phyloP scores from a whole-genome alignment of 352 stramenopile genomes.

The Phytophthora colocasiae region DNA sequence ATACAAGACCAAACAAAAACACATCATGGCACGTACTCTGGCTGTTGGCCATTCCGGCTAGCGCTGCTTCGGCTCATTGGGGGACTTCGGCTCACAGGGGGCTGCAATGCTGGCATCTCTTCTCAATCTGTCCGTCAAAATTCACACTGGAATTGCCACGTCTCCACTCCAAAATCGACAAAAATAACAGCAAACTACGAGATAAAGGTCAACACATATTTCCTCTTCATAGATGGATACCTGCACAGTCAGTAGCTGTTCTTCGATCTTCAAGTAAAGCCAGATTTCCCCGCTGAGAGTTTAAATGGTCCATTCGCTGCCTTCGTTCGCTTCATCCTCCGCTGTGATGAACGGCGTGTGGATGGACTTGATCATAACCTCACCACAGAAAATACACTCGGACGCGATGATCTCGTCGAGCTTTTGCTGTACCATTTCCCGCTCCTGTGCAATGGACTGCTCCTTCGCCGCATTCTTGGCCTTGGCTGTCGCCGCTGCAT shows the following conservation, averaged over 20 bases:
- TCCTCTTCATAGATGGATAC: conserved; percentile 2
- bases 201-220: conserved; percentile 38
- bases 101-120: conserved; percentile 9
- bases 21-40: conserved; percentile 15
- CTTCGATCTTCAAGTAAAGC: conserved; percentile 4
- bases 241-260: conserved; percentile 8
- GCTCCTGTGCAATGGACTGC: conserved; percentile 82
- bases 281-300: neutral
- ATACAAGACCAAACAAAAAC: neutral
- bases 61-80: conserved; percentile 4
- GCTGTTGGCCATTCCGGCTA: conserved; percentile 8
- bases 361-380: conserved; percentile 97
- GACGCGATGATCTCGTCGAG: conserved; percentile 95
- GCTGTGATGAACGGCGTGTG: conserved; percentile 91
- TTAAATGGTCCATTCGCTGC: conserved; percentile 88
- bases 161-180: conserved; percentile 9
- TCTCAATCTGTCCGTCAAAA: neutral
- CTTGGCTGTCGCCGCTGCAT: conserved; percentile 50
- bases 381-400: conserved; percentile 95
- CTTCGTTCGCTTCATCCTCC: conserved; percentile 85
- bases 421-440: conserved; percentile 93
- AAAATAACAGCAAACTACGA: conserved; percentile 29
- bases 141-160: conserved; percentile 9
- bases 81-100: conserved; percentile 1
- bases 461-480: conserved; percentile 75